Evolutionary conservation across 2,329 filamentous ascomycete species (phyloP).

Genomic region (Apiospora arundinis): DNA sequence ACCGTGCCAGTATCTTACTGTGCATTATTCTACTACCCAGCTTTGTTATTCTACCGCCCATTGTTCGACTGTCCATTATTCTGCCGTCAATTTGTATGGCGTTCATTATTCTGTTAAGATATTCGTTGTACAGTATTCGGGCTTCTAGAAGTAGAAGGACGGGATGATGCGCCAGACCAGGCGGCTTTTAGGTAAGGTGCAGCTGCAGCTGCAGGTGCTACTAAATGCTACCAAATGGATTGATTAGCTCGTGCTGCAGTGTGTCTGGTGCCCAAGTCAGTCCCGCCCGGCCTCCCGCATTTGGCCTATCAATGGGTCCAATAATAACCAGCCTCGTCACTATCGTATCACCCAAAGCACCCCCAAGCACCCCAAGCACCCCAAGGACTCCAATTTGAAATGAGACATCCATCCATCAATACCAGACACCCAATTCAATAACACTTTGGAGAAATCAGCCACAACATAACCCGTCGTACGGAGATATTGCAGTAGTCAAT

Average conservation of each 20-base stretch:
- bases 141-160: background rate
- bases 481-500: background rate
- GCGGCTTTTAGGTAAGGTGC: background rate
- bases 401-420: background rate
- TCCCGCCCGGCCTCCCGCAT: background rate
- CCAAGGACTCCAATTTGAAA: background rate
- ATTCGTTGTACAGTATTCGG: too few relatives aligned
- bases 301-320: constrained; percentile 9
- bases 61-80: too few relatives aligned
- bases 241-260: background rate
- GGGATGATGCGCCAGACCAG: background rate
- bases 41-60: too few relatives aligned
- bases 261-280: constrained; percentile 5
- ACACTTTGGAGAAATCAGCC: background rate
- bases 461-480: background rate
- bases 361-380: background rate
- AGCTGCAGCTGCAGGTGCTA: background rate
- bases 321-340: constrained; percentile 10
- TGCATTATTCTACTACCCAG: too few relatives aligned
- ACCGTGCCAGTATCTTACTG: too few relatives aligned
- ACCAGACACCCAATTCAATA: constrained; percentile 4
- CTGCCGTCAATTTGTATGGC: too few relatives aligned
- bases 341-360: background rate
- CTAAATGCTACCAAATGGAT: background rate
- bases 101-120: too few relatives aligned